Percentiles rank a stretch among this genome's conserved stretches.
Evolutionary conservation across 805 yeast species (phyloP).

Genomic region (Kurtzmaniella fragi): DNA sequence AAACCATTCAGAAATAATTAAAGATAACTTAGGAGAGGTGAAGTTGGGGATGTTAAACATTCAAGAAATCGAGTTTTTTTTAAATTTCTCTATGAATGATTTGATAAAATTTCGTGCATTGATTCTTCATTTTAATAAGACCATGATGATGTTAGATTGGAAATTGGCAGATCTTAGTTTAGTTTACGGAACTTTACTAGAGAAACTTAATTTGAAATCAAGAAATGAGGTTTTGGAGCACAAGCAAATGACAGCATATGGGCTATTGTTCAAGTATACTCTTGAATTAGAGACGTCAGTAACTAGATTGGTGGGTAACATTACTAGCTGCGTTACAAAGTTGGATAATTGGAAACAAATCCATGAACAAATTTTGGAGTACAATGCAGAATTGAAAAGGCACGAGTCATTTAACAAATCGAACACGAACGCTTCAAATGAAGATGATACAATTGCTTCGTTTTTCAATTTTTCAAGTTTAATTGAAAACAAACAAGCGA

Average conservation of each 20-base stretch:
- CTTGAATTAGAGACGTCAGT: constrained; percentile 21
- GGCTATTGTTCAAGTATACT: constrained; percentile 11
- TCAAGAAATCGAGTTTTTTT: constrained; percentile 42
- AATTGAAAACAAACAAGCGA: constrained; percentile 48
- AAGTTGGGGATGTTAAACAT: constrained; percentile 17
- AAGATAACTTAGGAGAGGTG: constrained; percentile 20
- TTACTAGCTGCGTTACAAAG: constrained; percentile 17
- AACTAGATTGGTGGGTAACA: constrained; percentile 18
- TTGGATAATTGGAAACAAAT: constrained; percentile 27
- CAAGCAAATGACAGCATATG: constrained; percentile 6
- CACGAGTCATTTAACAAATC: constrained; percentile 17
- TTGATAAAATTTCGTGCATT: constrained; percentile 23
- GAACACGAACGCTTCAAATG: constrained; percentile 8
- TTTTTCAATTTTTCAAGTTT: constrained; percentile 34
- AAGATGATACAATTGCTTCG: constrained; percentile 12
- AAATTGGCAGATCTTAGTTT: constrained; percentile 28
- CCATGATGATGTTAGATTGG: constrained; percentile 24
- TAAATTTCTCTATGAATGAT: constrained; percentile 43
- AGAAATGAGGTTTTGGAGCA: constrained; percentile 2
- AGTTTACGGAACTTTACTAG: constrained; percentile 13
- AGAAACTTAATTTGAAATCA: background rate
- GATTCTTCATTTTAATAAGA: constrained; percentile 32
- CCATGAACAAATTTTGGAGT: constrained; percentile 18
- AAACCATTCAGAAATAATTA: constrained; percentile 14
- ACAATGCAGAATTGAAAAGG: constrained; percentile 24